Percentiles rank a stretch among this genome's conserved stretches.
phyloP scores from a whole-genome alignment of 805 yeast species.

The Zygosaccharomyces rouxii region DNA sequence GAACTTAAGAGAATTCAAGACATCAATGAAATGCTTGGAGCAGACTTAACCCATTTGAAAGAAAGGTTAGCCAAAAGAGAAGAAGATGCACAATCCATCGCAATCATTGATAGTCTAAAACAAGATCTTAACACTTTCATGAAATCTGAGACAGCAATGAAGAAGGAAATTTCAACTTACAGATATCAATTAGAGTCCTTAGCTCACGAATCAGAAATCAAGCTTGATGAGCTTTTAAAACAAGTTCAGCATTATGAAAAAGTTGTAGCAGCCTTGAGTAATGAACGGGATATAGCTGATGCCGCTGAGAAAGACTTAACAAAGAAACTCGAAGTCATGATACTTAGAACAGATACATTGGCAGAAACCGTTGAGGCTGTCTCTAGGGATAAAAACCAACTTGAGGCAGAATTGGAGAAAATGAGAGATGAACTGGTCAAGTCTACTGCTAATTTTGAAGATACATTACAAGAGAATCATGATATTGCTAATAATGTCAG shows the following conservation, averaged over 20 bases:
- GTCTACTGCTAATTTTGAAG: slow-evolving; percentile 20
- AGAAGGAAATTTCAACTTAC: slow-evolving; percentile 59
- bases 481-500: slow-evolving; percentile 20
- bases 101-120: slow-evolving; percentile 51
- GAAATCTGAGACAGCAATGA: slow-evolving; percentile 61
- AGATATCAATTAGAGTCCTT: slow-evolving; percentile 56
- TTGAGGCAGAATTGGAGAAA: slow-evolving; percentile 47
- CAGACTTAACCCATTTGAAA: slow-evolving; percentile 51
- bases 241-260: slow-evolving; percentile 43
- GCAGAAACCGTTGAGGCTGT: slow-evolving; percentile 58
- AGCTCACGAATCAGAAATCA: slow-evolving; percentile 37
- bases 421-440: slow-evolving; percentile 41
- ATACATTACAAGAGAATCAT: slow-evolving; percentile 21
- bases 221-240: slow-evolving; percentile 37
- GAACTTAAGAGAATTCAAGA: slow-evolving; percentile 49
- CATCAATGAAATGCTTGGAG: slow-evolving; percentile 47
- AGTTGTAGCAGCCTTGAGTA: slow-evolving; percentile 40
- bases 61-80: slow-evolving; percentile 41
- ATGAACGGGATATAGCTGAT: slow-evolving; percentile 41
- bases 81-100: slow-evolving; percentile 43
- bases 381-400: slow-evolving; percentile 55
- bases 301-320: slow-evolving; percentile 45
- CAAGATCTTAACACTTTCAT: slow-evolving; percentile 50
- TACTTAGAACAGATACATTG: slow-evolving; percentile 52
- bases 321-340: slow-evolving; percentile 42